Evolutionary conservation across 1,139 yeast genomes (phyloP).

Genomic region (Yamadazyma epiphylla): DNA sequence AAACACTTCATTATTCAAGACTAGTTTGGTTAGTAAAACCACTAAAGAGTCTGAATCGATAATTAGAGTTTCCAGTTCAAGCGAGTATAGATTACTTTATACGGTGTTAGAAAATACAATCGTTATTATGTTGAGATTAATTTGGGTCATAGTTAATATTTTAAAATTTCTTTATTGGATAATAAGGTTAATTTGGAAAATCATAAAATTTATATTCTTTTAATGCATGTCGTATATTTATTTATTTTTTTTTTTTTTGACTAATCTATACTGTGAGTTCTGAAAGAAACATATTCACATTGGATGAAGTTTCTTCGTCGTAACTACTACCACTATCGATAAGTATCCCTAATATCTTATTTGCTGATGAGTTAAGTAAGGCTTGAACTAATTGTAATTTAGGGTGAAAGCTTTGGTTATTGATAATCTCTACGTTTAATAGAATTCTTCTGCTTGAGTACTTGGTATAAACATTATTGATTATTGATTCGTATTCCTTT

Average conservation of each 20-base stretch:
- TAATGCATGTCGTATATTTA: slow-evolving; percentile 4
- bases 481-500: no score
- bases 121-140: slow-evolving; percentile 58
- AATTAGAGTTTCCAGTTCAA: slow-evolving; percentile 7
- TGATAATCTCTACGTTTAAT: no score
- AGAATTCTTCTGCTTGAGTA: no score
- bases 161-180: slow-evolving; percentile 37
- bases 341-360: slow-evolving; percentile 30
- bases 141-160: slow-evolving; percentile 69
- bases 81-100: slow-evolving; percentile 30
- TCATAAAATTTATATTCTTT: slow-evolving; percentile 28
- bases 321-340: slow-evolving; percentile 44
- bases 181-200: slow-evolving; percentile 30
- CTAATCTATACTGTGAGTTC: background rate
- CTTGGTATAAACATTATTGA: no score
- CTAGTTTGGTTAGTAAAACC: slow-evolving; percentile 21
- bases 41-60: slow-evolving; percentile 25
- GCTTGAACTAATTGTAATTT: no score
- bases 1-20: slow-evolving; percentile 31
- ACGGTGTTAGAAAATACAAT: slow-evolving; percentile 43
- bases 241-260: slow-evolving; percentile 1
- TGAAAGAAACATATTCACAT: background rate
- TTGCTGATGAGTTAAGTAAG: no score
- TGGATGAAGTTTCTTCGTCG: no score
- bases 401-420: no score